These are phyloP conservation scores for Phaffia rhodozyma DNA, from an alignment of 1,284 basidiomycete genomes.

Conservation along the genomic window DNA sequence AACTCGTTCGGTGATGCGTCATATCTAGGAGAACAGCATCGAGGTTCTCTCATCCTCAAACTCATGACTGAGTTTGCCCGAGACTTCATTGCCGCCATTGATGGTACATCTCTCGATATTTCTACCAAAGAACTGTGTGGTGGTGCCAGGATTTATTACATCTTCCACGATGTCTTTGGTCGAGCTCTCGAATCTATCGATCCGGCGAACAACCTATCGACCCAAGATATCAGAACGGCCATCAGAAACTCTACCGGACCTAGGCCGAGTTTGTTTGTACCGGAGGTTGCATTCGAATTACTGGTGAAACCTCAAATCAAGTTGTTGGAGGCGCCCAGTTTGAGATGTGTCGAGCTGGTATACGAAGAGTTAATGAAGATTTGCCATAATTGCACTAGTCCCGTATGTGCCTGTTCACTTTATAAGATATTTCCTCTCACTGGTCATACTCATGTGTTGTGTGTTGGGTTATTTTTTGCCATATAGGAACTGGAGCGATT, in stretches of 20 bases:
- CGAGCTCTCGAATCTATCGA: constrained; percentile 82
- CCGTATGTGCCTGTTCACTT: constrained; percentile 42
- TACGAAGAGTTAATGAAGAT: constrained; percentile 99
- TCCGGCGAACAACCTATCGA: constrained; percentile 78
- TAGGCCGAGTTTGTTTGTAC: constrained; percentile 88
- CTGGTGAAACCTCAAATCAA: constrained; percentile 99
- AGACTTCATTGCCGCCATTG: constrained; percentile 94
- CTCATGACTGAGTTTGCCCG: constrained; percentile 98
- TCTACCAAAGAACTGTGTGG: constrained; percentile 98
- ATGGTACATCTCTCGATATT: constrained; percentile 93
- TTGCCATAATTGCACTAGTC: constrained; percentile 92
- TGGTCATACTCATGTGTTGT: neutral
- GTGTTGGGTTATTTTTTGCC: neutral
- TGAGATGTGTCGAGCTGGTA: constrained; percentile 93
- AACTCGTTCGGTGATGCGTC: constrained; percentile 91
- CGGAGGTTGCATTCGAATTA: constrained; percentile 93
- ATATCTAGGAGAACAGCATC: constrained; percentile 82
- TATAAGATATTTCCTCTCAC: neutral
- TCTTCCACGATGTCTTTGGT: constrained; percentile 98
- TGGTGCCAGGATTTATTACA: constrained; percentile 96
- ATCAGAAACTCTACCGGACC: constrained; percentile 98
- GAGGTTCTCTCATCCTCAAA: constrained; percentile 76
- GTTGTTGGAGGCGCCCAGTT: constrained; percentile 79
- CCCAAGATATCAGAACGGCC: constrained; percentile 92
- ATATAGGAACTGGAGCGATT: constrained; percentile 92